A percentile compares a stretch with the other conserved stretches of the same genome.
These are phyloP conservation scores for Neonectria sp. DNA, from an alignment of 2,329 filamentous ascomycete species.

Conservation along the genomic window DNA sequence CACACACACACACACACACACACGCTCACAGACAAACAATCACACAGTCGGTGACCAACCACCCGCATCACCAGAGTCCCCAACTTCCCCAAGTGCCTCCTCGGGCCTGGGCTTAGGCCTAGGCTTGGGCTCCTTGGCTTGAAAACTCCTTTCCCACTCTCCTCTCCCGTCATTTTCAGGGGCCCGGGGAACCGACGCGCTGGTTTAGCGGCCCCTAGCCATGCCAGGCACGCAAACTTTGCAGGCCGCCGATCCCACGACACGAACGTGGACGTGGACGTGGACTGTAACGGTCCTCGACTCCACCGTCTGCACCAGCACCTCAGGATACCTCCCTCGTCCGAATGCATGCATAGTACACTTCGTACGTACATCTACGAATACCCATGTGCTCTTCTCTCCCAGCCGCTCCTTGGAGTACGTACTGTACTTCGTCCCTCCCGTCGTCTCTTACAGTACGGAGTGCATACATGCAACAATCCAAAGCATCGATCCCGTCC, in stretches of 20 bases:
- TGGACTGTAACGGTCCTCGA: neutral
- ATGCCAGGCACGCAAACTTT: conserved; percentile 25
- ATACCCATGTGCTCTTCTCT: neutral
- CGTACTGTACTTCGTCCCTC: too few species aligned
- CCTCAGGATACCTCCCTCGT: neutral
- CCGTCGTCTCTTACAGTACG: neutral
- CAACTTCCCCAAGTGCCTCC: conserved; percentile 3
- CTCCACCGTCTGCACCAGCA: neutral
- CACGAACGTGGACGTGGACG: neutral
- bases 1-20: neutral
- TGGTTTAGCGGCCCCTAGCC: conserved; percentile 9
- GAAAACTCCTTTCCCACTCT: neutral
- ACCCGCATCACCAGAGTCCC: conserved; percentile 3
- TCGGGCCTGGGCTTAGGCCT: neutral
- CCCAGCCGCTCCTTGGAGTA: neutral
- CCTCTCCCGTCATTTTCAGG: conserved; percentile 15
- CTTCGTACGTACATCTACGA: too few species aligned
- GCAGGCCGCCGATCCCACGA: conserved; percentile 2
- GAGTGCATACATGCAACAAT: conserved; percentile 6
- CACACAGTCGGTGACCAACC: neutral
- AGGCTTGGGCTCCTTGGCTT: neutral
- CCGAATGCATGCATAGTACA: neutral
- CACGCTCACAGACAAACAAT: neutral
- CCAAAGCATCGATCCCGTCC: conserved; percentile 19
- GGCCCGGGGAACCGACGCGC: conserved; percentile 10